Percentiles rank a stretch among this genome's conserved stretches.
phyloP scores from a whole-genome alignment of 2,329 filamentous ascomycete species.

The Ophiostoma piceae region DNA sequence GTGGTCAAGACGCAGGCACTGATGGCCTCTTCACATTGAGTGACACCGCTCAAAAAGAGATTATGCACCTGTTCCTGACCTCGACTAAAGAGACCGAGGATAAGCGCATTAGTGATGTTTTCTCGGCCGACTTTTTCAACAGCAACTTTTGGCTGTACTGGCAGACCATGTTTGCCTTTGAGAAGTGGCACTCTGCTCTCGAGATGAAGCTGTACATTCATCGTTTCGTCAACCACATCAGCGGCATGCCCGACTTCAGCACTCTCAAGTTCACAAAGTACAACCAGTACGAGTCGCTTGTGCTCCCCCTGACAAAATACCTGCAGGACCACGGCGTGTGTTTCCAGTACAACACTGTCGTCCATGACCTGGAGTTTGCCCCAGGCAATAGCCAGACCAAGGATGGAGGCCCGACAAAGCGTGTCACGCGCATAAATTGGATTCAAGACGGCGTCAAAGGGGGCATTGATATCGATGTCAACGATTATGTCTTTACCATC shows the following conservation, averaged over 20 bases:
- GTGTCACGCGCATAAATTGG: conserved; percentile 31
- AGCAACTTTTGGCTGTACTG: conserved; percentile 38
- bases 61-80: conserved; percentile 35
- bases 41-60: conserved; percentile 31
- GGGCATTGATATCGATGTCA: conserved; percentile 28
- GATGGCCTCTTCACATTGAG: conserved; percentile 31
- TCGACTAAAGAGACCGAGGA: conserved; percentile 30
- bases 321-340: conserved; percentile 33
- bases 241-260: conserved; percentile 33
- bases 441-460: conserved; percentile 27
- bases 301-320: conserved; percentile 33
- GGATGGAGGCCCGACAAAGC: conserved; percentile 23
- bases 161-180: conserved; percentile 36
- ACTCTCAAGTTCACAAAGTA: conserved; percentile 34
- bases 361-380: conserved; percentile 29
- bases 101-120: conserved; percentile 33
- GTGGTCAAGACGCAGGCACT: conserved; percentile 31
- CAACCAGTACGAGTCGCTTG: conserved; percentile 37
- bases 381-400: conserved; percentile 20
- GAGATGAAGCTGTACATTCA: conserved; percentile 37
- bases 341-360: conserved; percentile 31
- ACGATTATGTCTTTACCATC: conserved; percentile 39
- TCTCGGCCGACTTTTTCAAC: conserved; percentile 33
- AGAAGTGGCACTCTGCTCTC: conserved; percentile 37
- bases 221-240: conserved; percentile 33